These are phyloP conservation scores for Irineochytrium annulatum DNA, from an alignment of 192 early-diverging fungal genomes.

Conservation along the genomic window DNA sequence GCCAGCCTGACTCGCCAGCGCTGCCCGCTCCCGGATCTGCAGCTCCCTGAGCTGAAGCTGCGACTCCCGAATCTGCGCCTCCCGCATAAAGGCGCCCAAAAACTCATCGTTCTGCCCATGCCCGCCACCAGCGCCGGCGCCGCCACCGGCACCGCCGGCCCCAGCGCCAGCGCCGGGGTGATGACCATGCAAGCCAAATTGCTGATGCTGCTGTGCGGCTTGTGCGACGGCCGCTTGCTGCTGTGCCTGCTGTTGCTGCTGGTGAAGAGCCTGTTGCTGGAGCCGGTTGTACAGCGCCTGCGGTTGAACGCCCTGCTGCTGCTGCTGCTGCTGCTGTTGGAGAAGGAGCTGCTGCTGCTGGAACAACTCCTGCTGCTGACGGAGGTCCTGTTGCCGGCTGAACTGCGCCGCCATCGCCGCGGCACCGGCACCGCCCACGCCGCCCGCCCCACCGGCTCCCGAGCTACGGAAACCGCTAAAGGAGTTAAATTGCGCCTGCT, in stretches of 20 bases:
- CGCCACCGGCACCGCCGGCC: no score
- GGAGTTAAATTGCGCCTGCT: neutral
- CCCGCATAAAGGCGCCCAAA: slow-evolving; percentile 30
- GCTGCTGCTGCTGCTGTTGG: slow-evolving; percentile 32
- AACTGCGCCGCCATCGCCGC: neutral
- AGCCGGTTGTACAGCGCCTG: slow-evolving; percentile 5
- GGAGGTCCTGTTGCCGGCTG: slow-evolving; percentile 26
- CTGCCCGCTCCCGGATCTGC: slow-evolving; percentile 30
- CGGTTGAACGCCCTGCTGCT: slow-evolving; percentile 23
- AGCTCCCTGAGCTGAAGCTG: slow-evolving; percentile 30
- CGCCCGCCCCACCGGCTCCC: neutral
- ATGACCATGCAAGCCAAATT: slow-evolving; percentile 1
- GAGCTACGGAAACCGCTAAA: slow-evolving; percentile 1
- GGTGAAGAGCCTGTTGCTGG: slow-evolving; percentile 5
- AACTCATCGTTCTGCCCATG: slow-evolving; percentile 31
- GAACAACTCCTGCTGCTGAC: slow-evolving; percentile 36
- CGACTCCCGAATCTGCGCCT: slow-evolving; percentile 38
- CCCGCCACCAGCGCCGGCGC: neutral
- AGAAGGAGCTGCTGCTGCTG: slow-evolving; percentile 27
- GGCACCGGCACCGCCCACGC: neutral
- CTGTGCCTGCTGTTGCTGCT: slow-evolving; percentile 32
- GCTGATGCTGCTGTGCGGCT: slow-evolving; percentile 18
- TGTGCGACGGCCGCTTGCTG: slow-evolving; percentile 24
- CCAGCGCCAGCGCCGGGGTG: no score
- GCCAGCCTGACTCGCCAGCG: no score